Evolutionary conservation across 2,329 filamentous ascomycete species (phyloP), one percentile per base, ranked within the genome.

Genomic region (Aspergillus tubingensis): DNA sequence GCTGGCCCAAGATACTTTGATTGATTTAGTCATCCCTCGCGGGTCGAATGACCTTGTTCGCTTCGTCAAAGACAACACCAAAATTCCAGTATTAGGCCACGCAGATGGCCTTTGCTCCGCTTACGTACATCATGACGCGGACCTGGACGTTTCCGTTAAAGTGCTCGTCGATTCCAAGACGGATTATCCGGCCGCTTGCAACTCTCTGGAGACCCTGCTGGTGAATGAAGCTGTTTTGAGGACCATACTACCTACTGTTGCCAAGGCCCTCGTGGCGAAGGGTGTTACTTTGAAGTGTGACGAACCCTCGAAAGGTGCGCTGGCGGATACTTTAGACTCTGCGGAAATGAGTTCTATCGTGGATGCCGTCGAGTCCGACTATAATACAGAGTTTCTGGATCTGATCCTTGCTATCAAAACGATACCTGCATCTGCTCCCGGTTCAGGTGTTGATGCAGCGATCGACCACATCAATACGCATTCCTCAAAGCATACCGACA

Each of bases 51-150:
- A 96, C 57, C 86, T 97, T 8, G 93, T 97, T 43, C 85, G 90
- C 60, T 91, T 91, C 77, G 92, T 97, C 77, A 97, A 98, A 78
- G 85, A 88, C 48, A 89, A 90, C 65, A 97, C 95, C 55, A 91
- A 91, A 72, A 98, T 99, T 68, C 95, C 95, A 1, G 95, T 99
- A 1, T 86, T 99, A 23, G 95, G 95, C 63, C 95, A 99, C 74
- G 95, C 95, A 23, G 95, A 99, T 74, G 95, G 95, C 38, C 84
- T 98, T 60, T 99, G 95, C 80, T 86, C 88, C 63, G 87, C 92
- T 64, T 99, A 95, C 77, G 83, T 99, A 54, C 90, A 95, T 70
- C 82, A 83, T 10, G 91, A 92, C 60, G 93, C 91, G 51, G 89
- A 96, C 68, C 77, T 82, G 41, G 79, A 83, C 47, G 88, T 91